Base-by-base conservation (phyloP, 345 rosid genomes). In the Turritis glabra region DNA sequence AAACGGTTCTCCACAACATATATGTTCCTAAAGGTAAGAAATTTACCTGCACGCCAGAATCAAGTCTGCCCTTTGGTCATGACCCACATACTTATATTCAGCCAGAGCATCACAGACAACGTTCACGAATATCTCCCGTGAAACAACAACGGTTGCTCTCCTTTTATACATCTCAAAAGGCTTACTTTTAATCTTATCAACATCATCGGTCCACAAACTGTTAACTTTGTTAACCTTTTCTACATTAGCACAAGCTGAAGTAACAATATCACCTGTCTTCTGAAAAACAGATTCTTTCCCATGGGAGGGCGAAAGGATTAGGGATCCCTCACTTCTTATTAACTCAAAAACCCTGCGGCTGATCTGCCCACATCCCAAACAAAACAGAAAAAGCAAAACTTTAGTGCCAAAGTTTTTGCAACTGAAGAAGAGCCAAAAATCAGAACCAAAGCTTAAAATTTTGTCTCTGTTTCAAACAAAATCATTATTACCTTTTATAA, bases 41-140 rank as follows among this genome's bases (percentile, higher is more conserved):
- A 38, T 1, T 64, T 83, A 96, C 99, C 90, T 92, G 98, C 97
- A 92, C 0, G 99, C 97, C 69, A 96, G 86, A 77, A 82, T 79
- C 84, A 96, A 76, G 82, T 96, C 99, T n/a, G 97, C 99, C 80
- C 91, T 85, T 82, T 92, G 99, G 78, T 96, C 88, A 38, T 88
- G 92, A 53, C 98, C 97, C 67, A 96, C 91, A 77, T 96, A 96
- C 86, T 92, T 92, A 21, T 96, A 96, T 52, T 96, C 98, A 61
- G 91, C 82, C 64, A 96, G 81, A 71, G 97, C 85, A 67, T 82
- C 90, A 57, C 98, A 95, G 33, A 92, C 97, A 80, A 92, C 85
- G 69, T 87, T 86, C 22, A 92, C 58, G 80, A 95, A 95, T 13
- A 82, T 72, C 10, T 85, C 92, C 59, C 98, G 82, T 25, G 74